Conservation (phyloP, 176 grass and related monocot genomes). For the Elymus sibiricus region DNA sequence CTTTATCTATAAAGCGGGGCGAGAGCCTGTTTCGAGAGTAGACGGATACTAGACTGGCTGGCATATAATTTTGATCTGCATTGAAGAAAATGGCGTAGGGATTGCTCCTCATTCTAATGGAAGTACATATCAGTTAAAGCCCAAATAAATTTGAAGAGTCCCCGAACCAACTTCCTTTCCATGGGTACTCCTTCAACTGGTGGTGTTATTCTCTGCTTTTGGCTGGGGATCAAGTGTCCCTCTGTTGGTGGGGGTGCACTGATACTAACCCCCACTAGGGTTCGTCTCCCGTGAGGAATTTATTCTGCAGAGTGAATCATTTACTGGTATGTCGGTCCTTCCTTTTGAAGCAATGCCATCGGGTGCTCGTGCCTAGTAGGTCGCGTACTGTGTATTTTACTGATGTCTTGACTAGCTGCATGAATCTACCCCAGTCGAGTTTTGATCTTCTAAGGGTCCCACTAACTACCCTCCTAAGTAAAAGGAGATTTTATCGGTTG, state of each 20-base stretch:
- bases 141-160: not conserved
- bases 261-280: not conserved
- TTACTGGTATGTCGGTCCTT: not conserved
- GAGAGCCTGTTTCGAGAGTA: not conserved
- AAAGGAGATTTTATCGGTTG: too few relatives aligned
- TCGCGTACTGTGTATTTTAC: not conserved
- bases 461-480: not conserved
- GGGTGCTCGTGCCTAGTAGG: not conserved
- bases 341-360: not conserved
- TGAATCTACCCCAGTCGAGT: slow-evolving; percentile 7
- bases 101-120: not conserved
- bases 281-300: not conserved
- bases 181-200: not conserved
- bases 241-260: not conserved
- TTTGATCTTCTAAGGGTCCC: not conserved
- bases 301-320: not conserved
- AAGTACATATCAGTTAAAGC: not conserved
- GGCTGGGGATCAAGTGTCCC: not conserved
- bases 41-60: not conserved
- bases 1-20: too few relatives aligned
- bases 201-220: not conserved
- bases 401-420: not conserved
- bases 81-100: not conserved
- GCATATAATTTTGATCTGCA: not conserved
- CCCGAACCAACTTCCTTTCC: not conserved